Evolutionary conservation across 1,139 yeast genomes (phyloP).

Genomic region (Yamadazyma sp.): DNA sequence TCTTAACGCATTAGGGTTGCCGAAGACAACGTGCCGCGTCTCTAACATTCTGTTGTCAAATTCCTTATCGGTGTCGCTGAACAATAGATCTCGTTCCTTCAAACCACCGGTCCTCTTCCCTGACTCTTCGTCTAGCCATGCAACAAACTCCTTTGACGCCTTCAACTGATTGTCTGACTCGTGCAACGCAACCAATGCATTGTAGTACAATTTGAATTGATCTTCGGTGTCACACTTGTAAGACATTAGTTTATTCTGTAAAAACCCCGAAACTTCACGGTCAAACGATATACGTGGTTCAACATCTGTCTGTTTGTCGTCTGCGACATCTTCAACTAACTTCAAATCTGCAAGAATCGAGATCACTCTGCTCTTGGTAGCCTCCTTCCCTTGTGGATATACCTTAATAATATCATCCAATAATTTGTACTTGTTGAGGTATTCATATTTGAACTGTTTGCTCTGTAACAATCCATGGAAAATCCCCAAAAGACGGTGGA

Average conservation of each 20-base stretch:
- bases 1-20: conserved; percentile 72
- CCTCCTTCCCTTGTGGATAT: conserved; percentile 28
- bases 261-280: conserved; percentile 26
- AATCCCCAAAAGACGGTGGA: conserved; percentile 50
- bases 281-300: conserved; percentile 9
- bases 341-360: conserved; percentile 43
- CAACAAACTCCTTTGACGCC: conserved; percentile 40
- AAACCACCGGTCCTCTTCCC: conserved; percentile 33
- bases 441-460: conserved; percentile 25
- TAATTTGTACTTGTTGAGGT: conserved; percentile 21
- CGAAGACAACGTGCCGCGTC: conserved; percentile 72
- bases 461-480: conserved; percentile 42
- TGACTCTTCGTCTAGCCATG: conserved; percentile 63
- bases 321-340: conserved; percentile 13
- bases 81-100: conserved; percentile 27
- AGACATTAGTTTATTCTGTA: conserved; percentile 29
- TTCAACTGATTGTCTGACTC: conserved; percentile 20
- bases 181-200: conserved; percentile 42
- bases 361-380: conserved; percentile 33
- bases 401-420: conserved; percentile 25
- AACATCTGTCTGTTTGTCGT: background rate
- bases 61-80: conserved; percentile 27
- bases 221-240: conserved; percentile 27
- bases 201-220: conserved; percentile 44
- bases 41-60: conserved; percentile 50